Evolutionary conservation across 768 basidiomycete species (phyloP), one percentile per base, ranked within the genome.

Genomic region (Sarcodon aspratus): DNA sequence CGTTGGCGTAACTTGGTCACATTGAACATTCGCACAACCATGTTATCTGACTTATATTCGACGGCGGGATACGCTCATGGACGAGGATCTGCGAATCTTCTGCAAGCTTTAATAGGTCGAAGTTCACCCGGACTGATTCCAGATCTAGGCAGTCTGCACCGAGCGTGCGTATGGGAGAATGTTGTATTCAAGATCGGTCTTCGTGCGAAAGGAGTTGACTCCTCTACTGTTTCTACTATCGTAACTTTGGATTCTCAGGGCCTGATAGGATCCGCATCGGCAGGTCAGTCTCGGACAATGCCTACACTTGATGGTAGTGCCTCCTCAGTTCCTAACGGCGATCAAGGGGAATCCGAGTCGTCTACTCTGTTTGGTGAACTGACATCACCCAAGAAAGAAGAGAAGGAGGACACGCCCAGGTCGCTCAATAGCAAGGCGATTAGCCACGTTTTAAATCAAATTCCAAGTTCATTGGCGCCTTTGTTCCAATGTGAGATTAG

Each of bases 41-140:
- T 94, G 37, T 78, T 96, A 46, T 85, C 87, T 7, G 93, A 96
- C 56, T 80, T 93, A 13, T 93, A 93, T 63, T 76, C 82, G 6
- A 88, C 84, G 32, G 78, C 86, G 15, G 83, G 85, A 7, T 90
- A 85, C 61, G 76, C 82, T 17, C 89, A 93, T 58, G 82, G 85
- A 36, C 78, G 91, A 49, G 76, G 81, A 27, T 80, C 86, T 1
- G 79, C 84, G 8, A 69, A 79, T 2, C 70, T 94, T 36, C 73
- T 95, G 33, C 81, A 87, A 57, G 80, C 79, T 4, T 65, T 96
- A 44, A 82, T 84, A 73, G 74, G 70, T 17, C 74, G 73, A 18
- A 77, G 75, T 18, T 72, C 80, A 13, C 71, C 78, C 13, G 70
- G 79, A 52, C 75, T 90, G 27, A 66, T 98, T 21, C 64, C 66